Evolutionary conservation across 331 rosid species (phyloP).

Genomic region (Ulmus americana): DNA sequence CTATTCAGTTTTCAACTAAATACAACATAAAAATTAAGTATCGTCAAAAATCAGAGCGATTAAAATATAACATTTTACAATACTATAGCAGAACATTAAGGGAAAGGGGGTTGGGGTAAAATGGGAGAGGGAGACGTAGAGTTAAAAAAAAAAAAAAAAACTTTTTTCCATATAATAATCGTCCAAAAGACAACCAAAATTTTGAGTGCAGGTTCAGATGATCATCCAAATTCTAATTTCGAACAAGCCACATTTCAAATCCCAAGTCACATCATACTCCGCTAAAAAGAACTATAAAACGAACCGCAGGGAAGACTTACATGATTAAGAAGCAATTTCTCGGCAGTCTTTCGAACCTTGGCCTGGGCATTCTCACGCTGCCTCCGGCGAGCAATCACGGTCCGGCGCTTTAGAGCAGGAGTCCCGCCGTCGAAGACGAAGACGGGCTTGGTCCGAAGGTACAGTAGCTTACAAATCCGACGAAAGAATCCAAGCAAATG

Average conservation of each 20-base stretch:
- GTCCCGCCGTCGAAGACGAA: constrained; percentile 91
- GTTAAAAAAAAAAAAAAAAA: neutral
- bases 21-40: neutral
- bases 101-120: neutral
- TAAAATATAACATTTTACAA: neutral
- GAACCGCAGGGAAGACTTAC: constrained; percentile 25
- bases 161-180: constrained; percentile 1
- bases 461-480: constrained; percentile 83
- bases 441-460: constrained; percentile 75
- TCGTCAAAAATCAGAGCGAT: neutral
- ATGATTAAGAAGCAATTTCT: constrained; percentile 90
- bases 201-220: neutral
- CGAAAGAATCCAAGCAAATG: constrained; percentile 94
- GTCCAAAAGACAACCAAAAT: neutral
- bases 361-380: constrained; percentile 83
- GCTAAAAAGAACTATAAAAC: neutral
- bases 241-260: neutral
- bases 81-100: neutral
- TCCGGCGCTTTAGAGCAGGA: constrained; percentile 83
- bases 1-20: constrained; percentile 2
- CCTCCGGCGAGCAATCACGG: constrained; percentile 76
- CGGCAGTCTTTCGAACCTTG: constrained; percentile 91
- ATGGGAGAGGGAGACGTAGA: neutral
- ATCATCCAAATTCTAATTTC: too few species aligned
- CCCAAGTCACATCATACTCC: neutral